Base-by-base conservation (phyloP, 352 stramenopile species). In the Aphanomyces invadans region DNA sequence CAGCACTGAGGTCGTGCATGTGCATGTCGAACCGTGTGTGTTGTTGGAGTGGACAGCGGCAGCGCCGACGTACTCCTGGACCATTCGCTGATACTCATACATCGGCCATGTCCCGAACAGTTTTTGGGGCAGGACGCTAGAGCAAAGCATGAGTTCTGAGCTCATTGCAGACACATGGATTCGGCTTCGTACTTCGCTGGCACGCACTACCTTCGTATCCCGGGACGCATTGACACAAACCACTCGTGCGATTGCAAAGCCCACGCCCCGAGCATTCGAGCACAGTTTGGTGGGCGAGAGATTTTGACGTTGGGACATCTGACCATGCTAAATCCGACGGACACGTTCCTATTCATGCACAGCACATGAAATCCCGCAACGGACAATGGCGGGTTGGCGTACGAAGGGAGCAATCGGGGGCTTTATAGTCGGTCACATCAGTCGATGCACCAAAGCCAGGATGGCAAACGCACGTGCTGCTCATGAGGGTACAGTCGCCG, bases 251-350 rank as follows among this genome's bases (percentile, higher is more conserved):
- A 72, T 98, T 88, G 61, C 90, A 97, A 49, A 97, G 68, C 23
- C 92, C 92, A 66, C 95, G 94, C 76, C 96, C 97, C 29, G 82
- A 92, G 74, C 92, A 98, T 70, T 98, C 88, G 71, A 90, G 83
- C 5, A 65, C 15, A 7, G 54, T 42, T 25, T 19, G 25, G 57
- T 88, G 80, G 7, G 76, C 79, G 5, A 75, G 79, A 4, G 59
- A 62, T 23, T 64, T 17, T 11, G 29, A 57, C 1, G 67, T 77
- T 1, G 79, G 78, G 5, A 87, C 57, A 61, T 88, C 79, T 17
- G 49, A 68, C 79, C 79, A 88, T n/a, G 76, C 72, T 38, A 49
- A 49, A 21, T 73, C 76, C 5, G 64, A 59, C 26, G 75, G 72
- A 62, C 45, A 64, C 17, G 36, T 48, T 23, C 61, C 56, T 68